phyloP scores from a whole-genome alignment of 331 rosid species.

The Spiraea crenata region DNA sequence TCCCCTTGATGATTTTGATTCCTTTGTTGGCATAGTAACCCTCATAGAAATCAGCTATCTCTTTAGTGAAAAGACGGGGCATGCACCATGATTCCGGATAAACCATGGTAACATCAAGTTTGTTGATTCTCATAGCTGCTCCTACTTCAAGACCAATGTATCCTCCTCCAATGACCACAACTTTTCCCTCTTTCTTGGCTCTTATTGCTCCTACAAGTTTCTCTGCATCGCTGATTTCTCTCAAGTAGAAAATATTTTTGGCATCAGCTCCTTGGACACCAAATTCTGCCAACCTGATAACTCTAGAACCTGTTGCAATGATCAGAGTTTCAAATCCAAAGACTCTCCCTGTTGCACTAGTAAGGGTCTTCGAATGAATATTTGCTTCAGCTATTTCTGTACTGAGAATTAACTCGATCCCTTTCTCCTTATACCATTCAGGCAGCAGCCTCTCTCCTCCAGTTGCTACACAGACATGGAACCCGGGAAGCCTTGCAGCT shows the following conservation, averaged over 20 bases:
- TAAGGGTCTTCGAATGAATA: constrained; percentile 29
- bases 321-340: constrained; percentile 32
- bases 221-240: constrained; percentile 45
- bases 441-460: constrained; percentile 43
- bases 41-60: constrained; percentile 41
- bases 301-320: constrained; percentile 44
- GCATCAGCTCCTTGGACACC: constrained; percentile 33
- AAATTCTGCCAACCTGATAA: constrained; percentile 26
- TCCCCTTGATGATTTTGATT: constrained; percentile 33
- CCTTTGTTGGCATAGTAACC: constrained; percentile 32
- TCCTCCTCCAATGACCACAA: constrained; percentile 49
- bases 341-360: constrained; percentile 24
- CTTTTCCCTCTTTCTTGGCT: constrained; percentile 35
- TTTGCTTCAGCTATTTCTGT: constrained; percentile 34
- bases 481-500: constrained; percentile 40
- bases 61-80: constrained; percentile 34
- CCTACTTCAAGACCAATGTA: constrained; percentile 53
- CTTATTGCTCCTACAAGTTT: constrained; percentile 30
- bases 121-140: constrained; percentile 44
- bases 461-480: constrained; percentile 54
- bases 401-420: constrained; percentile 38
- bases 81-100: constrained; percentile 31
- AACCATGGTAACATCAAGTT: constrained; percentile 43
- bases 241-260: constrained; percentile 42
- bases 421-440: constrained; percentile 40